Conservation (phyloP, 768 basidiomycete species). For the Albatrellus ellisii region DNA sequence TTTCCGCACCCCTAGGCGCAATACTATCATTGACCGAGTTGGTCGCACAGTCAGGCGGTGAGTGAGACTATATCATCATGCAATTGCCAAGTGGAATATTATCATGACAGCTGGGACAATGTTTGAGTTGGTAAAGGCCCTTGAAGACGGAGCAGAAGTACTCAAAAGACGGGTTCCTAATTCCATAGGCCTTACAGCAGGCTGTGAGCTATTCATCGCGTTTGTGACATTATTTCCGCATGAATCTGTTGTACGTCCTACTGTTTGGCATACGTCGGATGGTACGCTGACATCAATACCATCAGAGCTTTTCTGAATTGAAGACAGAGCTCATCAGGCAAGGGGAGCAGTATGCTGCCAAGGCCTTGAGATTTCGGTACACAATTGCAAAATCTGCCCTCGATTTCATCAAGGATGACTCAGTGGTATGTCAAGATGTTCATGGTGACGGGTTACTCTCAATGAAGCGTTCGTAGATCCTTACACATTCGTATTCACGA, state of each 20-base stretch:
- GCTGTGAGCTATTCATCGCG: conserved; percentile 81
- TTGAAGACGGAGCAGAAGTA: conserved; percentile 59
- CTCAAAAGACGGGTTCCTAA: conserved; percentile 56
- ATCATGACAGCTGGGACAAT: conserved; percentile 69
- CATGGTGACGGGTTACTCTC: conserved; percentile 8
- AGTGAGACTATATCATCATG: conserved; percentile 11
- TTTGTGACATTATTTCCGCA: conserved; percentile 81
- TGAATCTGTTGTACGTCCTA: conserved; percentile 53
- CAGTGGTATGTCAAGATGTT: conserved; percentile 40
- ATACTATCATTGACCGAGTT: conserved; percentile 77
- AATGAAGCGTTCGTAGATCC: conserved; percentile 42
- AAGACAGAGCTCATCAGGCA: conserved; percentile 76
- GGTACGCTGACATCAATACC: conserved; percentile 7
- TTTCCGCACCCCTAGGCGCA: conserved; percentile 77
- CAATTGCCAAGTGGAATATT: conserved; percentile 8
- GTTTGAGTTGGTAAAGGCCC: conserved; percentile 81
- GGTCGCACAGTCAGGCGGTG: conserved; percentile 69
- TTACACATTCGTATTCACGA: conserved; percentile 94
- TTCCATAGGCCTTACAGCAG: conserved; percentile 77
- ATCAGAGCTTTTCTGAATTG: conserved; percentile 70
- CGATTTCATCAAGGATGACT: conserved; percentile 91
- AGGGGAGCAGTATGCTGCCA: conserved; percentile 61
- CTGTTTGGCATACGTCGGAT: conserved; percentile 11
- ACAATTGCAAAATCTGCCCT: conserved; percentile 86
- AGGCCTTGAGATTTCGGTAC: conserved; percentile 74